phyloP scores from a whole-genome alignment of 2,329 filamentous ascomycete genomes.

The Alternaria arborescens region DNA sequence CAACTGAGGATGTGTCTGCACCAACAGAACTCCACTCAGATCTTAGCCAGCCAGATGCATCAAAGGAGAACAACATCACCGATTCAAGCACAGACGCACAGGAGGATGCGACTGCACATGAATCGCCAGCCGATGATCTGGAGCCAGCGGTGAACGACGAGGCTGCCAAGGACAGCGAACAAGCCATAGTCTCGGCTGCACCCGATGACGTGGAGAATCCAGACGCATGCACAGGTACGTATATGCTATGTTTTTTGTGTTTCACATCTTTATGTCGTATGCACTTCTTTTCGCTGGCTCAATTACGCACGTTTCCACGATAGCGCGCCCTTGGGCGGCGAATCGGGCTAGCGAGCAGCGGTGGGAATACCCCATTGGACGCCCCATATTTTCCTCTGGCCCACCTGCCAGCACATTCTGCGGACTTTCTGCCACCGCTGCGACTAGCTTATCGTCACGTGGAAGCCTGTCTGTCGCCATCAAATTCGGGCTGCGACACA shows the following conservation, averaged over 20 bases:
- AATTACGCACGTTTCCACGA: slow-evolving; percentile 17
- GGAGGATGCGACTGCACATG: slow-evolving; percentile 6
- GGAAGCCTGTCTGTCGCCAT: slow-evolving; percentile 24
- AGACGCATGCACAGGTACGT: slow-evolving; percentile 31
- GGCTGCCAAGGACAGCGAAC: slow-evolving; percentile 10
- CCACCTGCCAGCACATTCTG: slow-evolving; percentile 23
- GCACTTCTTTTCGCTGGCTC: slow-evolving; percentile 11
- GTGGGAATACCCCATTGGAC: slow-evolving; percentile 21
- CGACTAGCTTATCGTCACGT: slow-evolving; percentile 42
- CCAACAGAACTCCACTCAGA: background rate
- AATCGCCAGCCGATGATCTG: slow-evolving; percentile 5
- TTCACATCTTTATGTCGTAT: slow-evolving; percentile 10
- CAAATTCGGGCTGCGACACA: slow-evolving; percentile 38
- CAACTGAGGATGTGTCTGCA: background rate
- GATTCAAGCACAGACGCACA: slow-evolving; percentile 6
- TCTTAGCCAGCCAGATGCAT: background rate
- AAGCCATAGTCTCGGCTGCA: slow-evolving; percentile 8
- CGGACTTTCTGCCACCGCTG: slow-evolving; percentile 22
- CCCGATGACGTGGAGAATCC: slow-evolving; percentile 10
- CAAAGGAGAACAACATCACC: background rate
- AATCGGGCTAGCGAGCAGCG: slow-evolving; percentile 25
- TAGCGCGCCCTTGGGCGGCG: slow-evolving; percentile 22
- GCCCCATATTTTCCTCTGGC: slow-evolving; percentile 23
- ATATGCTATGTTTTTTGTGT: slow-evolving; percentile 7
- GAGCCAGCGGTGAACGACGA: slow-evolving; percentile 1